Base-by-base conservation (phyloP, 2,329 filamentous ascomycete genomes). In the Xylariomycetidae sp. region DNA sequence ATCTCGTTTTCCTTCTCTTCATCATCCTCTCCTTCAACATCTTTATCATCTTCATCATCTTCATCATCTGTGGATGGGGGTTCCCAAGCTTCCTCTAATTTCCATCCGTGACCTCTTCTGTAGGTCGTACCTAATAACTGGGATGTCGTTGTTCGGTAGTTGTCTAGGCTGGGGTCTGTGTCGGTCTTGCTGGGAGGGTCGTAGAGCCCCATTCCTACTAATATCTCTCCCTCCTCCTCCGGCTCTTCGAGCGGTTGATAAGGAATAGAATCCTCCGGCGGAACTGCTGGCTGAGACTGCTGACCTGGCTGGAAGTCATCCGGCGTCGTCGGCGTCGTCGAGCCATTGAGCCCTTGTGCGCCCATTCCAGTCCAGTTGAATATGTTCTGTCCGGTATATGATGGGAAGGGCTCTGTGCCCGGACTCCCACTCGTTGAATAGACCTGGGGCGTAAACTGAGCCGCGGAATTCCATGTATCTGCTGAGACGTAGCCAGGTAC, bases 141-240 rank as follows among this genome's bases (percentile, higher is more conserved):
- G 22, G 67, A 70, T 36, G 76, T 67, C 16, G 72, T 72, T 5
- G 69, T 69, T 31, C 69, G 56, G 59, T 78, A 70, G 61, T 74
- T 68, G 58, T 77, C 63, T 34, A 74, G 54, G 31, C 69, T 62
- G 18, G 68, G 62, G 35, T 74, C 70, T 14, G 64, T 60, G 6
- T 68, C 59, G 26, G 58, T 49, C 49, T 75, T 73, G 35, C 80
- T 81, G 0, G 84, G 84, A 4, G 75, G 66, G 49, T 88, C 85
- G 57, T 92, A 92, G 0, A 92, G 72, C 1, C 86, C 86, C 74
- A 92, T 82, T 14, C 85, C 85, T n/a, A 88, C 72, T 2, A 90
- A 69, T 39, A 88, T 82, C 50, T 88, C 84, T 23, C 78, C 82
- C 11, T 73, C 66, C 16, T 69, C 76, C 30, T 74, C 66, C 9